A percentile compares a stretch with the other conserved stretches of the same genome.
Conservation (phyloP, 2,329 filamentous ascomycete species). For the Xylaria sp. region DNA sequence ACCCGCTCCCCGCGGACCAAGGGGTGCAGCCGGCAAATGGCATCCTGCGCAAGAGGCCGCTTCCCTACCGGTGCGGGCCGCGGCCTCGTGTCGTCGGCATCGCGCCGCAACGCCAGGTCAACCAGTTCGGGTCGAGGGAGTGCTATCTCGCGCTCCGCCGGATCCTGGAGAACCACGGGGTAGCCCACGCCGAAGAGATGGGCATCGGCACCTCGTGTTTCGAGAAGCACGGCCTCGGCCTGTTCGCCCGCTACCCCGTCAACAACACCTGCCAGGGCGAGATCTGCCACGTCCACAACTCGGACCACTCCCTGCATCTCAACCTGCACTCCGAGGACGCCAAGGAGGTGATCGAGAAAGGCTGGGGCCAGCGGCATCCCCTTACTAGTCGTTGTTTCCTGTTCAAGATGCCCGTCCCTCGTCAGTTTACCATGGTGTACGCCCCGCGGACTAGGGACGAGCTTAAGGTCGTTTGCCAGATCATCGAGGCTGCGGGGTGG, state of each 20-base stretch:
- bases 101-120: conserved; percentile 79
- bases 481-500: conserved; percentile 76
- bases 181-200: conserved; percentile 52
- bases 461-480: conserved; percentile 67
- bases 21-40: conserved; percentile 60
- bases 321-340: conserved; percentile 81
- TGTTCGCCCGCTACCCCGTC: conserved; percentile 71
- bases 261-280: conserved; percentile 80
- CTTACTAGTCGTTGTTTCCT: conserved; percentile 62
- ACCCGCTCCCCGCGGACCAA: conserved; percentile 58
- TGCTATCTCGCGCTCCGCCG: conserved; percentile 62
- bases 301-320: conserved; percentile 78
- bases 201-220: conserved; percentile 74
- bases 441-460: conserved; percentile 72
- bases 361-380: conserved; percentile 78
- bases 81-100: conserved; percentile 75
- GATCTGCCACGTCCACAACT: conserved; percentile 79
- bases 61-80: conserved; percentile 67
- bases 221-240: conserved; percentile 79
- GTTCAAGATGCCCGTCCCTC: conserved; percentile 71
- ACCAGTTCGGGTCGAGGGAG: conserved; percentile 63
- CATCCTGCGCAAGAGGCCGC: conserved; percentile 56
- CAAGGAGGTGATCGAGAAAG: conserved; percentile 70
- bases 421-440: conserved; percentile 82
- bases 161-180: conserved; percentile 58